Base-by-base conservation (phyloP, 164 flowering plant genomes). In the Aristolochia californica region DNA sequence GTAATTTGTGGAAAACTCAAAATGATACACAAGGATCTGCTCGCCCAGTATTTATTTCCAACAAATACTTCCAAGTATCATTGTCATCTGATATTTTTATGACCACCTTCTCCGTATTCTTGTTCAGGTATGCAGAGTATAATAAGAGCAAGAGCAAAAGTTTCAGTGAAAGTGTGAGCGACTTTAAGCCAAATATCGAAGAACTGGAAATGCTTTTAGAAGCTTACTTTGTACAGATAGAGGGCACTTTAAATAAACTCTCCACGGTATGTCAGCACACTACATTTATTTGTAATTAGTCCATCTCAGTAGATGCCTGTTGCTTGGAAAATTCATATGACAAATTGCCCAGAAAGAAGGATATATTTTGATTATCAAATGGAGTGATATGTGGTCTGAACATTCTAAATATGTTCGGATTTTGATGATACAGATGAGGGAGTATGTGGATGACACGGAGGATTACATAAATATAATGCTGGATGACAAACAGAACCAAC, bases 121-220 rank as follows among this genome's bases (percentile, higher is more conserved):
- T 23, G 38, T 45, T n/a, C 62, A 72, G 75, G 50, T 69, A 21
- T 56, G 77, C 66, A 13, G 78, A 77, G 26, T 44, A 16, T n/a
- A n/a, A n/a, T n/a, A 53, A 62, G 58, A 66, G 67, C 55, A 65
- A 49, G 28, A 14, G 62, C 25, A 65, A 57, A 45, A 56, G 67
- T 27, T 40, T 28, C 43, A 62, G 62, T 20, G 71, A 53, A 40
- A 62, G 59, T 30, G 34, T 49, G 10, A 57, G 55, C 23, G 56
- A 56, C 38, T 53, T 59, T 50, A 78, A 81, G 70, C 81, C 74
- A 7, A 66, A 78, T 25, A 57, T 74, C 34, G 70, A 68, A 61
- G 83, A 76, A 61, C 50, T 79, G 66, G 80, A 79, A 64, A 79
- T 77, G 78, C 80, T 77, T 22, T 67, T 79, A 53, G 83, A 76